These are phyloP conservation scores for Saccharum officinarum DNA, from an alignment of 176 grass and related monocot genomes.

Conservation along the genomic window DNA sequence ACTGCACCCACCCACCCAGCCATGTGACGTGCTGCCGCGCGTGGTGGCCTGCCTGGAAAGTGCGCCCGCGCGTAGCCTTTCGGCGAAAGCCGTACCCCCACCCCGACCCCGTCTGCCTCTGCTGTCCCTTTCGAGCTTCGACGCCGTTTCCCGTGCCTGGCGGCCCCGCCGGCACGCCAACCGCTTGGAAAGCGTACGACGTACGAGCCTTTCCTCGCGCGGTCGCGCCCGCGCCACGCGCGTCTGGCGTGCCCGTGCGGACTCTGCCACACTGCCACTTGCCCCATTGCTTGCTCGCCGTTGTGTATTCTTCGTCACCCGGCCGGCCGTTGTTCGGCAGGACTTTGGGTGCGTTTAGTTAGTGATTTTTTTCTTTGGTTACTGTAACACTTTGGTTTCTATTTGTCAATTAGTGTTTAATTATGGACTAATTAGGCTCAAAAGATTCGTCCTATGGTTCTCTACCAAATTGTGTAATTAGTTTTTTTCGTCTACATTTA, in stretches of 20 bases:
- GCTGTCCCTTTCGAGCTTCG: slow-evolving; percentile 30
- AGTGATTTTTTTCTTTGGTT: no score
- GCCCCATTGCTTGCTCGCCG: not conserved
- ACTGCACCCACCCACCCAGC: not conserved
- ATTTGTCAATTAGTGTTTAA: no score
- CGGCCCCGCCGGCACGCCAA: not conserved
- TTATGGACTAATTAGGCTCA: no score
- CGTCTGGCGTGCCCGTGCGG: slow-evolving; percentile 1
- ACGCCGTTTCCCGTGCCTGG: not conserved
- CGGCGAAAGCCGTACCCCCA: slow-evolving; percentile 30
- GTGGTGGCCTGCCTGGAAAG: not conserved
- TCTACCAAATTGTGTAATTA: no score
- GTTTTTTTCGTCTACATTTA: no score
- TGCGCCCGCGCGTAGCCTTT: slow-evolving; percentile 15
- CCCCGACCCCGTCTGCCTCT: not conserved
- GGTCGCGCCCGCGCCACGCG: not conserved
- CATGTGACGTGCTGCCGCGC: slow-evolving; percentile 14
- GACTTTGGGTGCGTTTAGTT: no score
- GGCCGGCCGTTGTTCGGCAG: no score
- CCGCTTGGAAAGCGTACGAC: not conserved
- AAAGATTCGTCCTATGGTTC: no score
- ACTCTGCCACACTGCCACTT: not conserved
- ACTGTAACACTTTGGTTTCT: no score
- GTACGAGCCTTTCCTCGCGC: not conserved
- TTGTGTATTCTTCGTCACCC: not conserved